phyloP scores from a whole-genome alignment of 2,329 filamentous ascomycete genomes.

The Colletotrichum australisinense region DNA sequence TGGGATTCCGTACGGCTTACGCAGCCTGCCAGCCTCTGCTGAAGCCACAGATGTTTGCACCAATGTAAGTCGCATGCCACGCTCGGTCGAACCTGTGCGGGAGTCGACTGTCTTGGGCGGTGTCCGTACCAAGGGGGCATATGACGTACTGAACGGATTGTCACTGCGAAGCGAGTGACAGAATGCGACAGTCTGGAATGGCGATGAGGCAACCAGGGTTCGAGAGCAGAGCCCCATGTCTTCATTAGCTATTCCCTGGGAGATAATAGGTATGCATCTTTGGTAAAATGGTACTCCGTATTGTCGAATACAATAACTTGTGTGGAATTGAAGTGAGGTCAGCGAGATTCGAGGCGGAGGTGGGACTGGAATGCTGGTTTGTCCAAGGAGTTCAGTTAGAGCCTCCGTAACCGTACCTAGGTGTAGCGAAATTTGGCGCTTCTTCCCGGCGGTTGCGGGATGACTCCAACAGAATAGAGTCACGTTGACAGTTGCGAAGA shows the following conservation, averaged over 20 bases:
- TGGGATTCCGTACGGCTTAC: neutral
- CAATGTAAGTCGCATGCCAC: neutral
- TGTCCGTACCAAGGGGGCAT: neutral
- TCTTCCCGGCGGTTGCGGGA: neutral
- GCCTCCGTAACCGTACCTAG: too few relatives aligned
- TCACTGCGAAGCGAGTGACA: neutral
- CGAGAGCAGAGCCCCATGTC: neutral
- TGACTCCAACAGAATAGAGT: neutral
- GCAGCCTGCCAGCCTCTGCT: neutral
- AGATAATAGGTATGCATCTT: too few relatives aligned
- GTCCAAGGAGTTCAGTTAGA: neutral
- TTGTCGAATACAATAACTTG: neutral
- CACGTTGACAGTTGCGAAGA: neutral
- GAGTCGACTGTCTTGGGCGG: neutral
- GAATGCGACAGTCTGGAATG: neutral
- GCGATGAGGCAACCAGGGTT: neutral
- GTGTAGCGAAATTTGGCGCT: neutral
- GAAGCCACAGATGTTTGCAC: neutral
- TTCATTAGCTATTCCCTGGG: too few relatives aligned
- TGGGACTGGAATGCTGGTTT: neutral
- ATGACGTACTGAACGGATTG: conserved; percentile 14
- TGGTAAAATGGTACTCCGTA: neutral
- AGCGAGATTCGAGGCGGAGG: neutral
- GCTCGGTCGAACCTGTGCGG: neutral
- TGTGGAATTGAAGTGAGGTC: neutral